A percentile compares a stretch with the other conserved stretches of the same genome.
Evolutionary conservation across 345 rosid genomes (phyloP).

Genomic region (Angophora floribunda): DNA sequence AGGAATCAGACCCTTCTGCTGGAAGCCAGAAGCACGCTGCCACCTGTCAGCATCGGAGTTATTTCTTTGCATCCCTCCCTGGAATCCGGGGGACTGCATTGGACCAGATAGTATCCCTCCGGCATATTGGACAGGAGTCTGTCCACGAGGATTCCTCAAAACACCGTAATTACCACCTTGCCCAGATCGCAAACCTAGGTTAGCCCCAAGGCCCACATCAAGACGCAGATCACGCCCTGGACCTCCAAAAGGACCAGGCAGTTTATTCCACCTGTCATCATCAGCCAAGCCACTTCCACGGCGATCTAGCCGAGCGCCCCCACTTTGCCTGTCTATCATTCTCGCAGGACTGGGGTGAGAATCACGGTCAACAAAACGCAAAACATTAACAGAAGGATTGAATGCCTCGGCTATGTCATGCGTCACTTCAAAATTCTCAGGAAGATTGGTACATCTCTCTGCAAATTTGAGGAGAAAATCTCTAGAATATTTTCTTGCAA

Average conservation of each 20-base stretch:
- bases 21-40: conserved; percentile 66
- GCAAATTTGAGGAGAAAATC: conserved; percentile 85
- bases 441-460: conserved; percentile 60
- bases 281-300: conserved; percentile 51
- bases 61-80: conserved; percentile 54
- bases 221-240: conserved; percentile 43
- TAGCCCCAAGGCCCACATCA: conserved; percentile 39
- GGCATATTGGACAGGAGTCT: conserved; percentile 25
- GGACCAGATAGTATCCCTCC: conserved; percentile 71
- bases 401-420: conserved; percentile 41
- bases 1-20: conserved; percentile 71
- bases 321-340: conserved; percentile 44
- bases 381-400: conserved; percentile 12
- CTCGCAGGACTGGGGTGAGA: conserved; percentile 53
- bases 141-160: conserved; percentile 57
- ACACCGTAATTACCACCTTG: conserved; percentile 79
- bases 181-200: conserved; percentile 47
- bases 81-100: conserved; percentile 54
- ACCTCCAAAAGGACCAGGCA: conserved; percentile 25
- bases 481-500: conserved; percentile 77
- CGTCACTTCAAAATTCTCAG: conserved; percentile 42
- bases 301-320: conserved; percentile 59
- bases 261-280: conserved; percentile 68
- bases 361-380: conserved; percentile 52
- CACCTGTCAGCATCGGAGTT: conserved; percentile 71